phyloP scores from a whole-genome alignment of 2,329 filamentous ascomycete species.

The Mollisiaceae sp. region DNA sequence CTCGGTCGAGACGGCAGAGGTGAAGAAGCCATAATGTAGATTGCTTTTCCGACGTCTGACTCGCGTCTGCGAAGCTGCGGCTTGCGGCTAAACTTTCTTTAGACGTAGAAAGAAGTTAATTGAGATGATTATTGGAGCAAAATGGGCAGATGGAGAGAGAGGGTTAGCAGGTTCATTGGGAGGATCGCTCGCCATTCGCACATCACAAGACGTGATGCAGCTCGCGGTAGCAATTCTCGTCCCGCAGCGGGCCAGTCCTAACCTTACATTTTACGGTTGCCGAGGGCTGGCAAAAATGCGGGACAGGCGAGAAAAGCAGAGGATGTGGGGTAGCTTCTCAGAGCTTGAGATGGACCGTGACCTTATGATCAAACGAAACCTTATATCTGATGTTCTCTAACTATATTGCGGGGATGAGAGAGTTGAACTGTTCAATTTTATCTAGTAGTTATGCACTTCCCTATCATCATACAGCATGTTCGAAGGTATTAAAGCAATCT shows the following conservation, averaged over 20 bases:
- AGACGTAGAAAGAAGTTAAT: not conserved
- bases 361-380: too few relatives aligned
- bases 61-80: too few relatives aligned
- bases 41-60: not conserved
- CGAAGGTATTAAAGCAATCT: too few relatives aligned
- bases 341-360: not conserved
- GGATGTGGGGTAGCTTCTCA: not conserved
- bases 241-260: too few relatives aligned
- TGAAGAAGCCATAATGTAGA: not conserved
- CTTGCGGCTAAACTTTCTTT: too few relatives aligned
- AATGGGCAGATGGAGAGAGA: not conserved
- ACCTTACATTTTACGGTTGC: not conserved
- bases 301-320: too few relatives aligned
- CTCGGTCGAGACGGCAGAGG: not conserved
- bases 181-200: slow-evolving; percentile 25
- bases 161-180: not conserved
- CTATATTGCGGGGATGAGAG: too few relatives aligned
- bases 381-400: too few relatives aligned
- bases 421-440: too few relatives aligned
- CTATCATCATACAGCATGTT: too few relatives aligned
- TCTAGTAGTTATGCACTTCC: too few relatives aligned
- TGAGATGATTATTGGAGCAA: not conserved
- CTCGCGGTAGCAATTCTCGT: not conserved
- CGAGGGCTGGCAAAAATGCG: too few relatives aligned
- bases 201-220: slow-evolving; percentile 32